Base-by-base conservation (phyloP, 169 alveolate genomes). In the Haemoproteus tartakovskyi region DNA sequence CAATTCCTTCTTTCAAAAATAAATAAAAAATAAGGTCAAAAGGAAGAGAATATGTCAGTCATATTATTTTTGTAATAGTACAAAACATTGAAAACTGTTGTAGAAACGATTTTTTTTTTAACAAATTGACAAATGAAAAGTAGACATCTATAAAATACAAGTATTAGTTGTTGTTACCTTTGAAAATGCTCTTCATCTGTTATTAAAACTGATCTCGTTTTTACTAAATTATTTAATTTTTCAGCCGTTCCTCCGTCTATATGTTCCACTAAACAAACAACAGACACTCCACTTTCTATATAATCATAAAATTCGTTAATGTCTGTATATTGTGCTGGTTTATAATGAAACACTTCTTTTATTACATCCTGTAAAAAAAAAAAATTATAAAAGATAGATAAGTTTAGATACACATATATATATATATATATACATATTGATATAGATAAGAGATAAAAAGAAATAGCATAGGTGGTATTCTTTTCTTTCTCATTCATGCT, bases 281-380 rank as follows among this genome's bases (percentile, higher is more conserved):
- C 64, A 6, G 74, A 51, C 56, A 67, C 12, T 18, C 82, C 82
- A 27, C 82, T 67, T 67, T 52, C 82, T 46, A 67, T 60, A 46
- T 67, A 67, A 14, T 40, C 82, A 57, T 67, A 67, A 52, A 67
- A 67, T 12, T 52, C 82, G 22, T 57, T 26, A 16, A 54, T 41
- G 56, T 33, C 29, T 27, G 46, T 67, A 21, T 67, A 67, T 33
- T 67, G 82, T 1, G 37, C 82, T 41, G 82, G 82, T 37, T 19
- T 51, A 16, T 27, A 57, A 60, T 37, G 41, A 41, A 67, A 52
- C 41, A 67, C 56, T 40, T 45, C 63, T 40, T 40, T 67, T 51
- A 54, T 51, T 38, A 54, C 82, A 54, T 26, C 19, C 82, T 67
- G 51, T 18, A 30, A 37, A 19, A 30, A 18, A 3, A 40, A 11